A percentile compares a stretch with the other conserved stretches of the same genome.
These are phyloP conservation scores for Tritrichomonas musculus DNA, from an alignment of 208 protist genomes.

Conservation along the genomic window DNA sequence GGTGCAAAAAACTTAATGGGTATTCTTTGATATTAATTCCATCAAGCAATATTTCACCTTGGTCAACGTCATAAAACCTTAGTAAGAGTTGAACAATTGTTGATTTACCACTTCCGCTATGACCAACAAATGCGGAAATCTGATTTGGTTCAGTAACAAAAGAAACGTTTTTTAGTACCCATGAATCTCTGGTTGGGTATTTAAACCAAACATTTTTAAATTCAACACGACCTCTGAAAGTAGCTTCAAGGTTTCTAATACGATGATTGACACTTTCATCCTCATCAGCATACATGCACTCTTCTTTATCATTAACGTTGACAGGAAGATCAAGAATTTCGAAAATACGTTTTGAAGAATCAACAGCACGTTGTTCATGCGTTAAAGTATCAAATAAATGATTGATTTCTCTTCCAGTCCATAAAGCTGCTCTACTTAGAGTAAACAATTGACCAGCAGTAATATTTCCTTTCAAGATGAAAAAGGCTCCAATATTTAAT, in stretches of 20 bases:
- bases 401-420: background rate
- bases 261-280: background rate
- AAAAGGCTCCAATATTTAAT: background rate
- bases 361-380: background rate
- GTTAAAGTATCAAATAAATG: background rate
- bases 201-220: constrained; percentile 28
- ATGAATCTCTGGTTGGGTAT: background rate
- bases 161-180: background rate
- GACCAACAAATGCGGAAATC: background rate
- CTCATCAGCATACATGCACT: background rate
- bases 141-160: background rate
- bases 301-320: background rate
- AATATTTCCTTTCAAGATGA: background rate
- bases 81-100: background rate
- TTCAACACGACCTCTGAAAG: background rate
- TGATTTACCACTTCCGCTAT: background rate
- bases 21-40: background rate
- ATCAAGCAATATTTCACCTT: background rate
- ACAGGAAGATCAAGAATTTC: background rate
- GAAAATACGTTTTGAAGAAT: background rate
- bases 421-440: background rate
- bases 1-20: background rate
- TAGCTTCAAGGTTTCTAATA: background rate
- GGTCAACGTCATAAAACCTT: background rate
- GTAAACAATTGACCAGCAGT: background rate